Base-by-base conservation (phyloP, 2,329 filamentous ascomycete species). In the Ceratocystis smalleyi region DNA sequence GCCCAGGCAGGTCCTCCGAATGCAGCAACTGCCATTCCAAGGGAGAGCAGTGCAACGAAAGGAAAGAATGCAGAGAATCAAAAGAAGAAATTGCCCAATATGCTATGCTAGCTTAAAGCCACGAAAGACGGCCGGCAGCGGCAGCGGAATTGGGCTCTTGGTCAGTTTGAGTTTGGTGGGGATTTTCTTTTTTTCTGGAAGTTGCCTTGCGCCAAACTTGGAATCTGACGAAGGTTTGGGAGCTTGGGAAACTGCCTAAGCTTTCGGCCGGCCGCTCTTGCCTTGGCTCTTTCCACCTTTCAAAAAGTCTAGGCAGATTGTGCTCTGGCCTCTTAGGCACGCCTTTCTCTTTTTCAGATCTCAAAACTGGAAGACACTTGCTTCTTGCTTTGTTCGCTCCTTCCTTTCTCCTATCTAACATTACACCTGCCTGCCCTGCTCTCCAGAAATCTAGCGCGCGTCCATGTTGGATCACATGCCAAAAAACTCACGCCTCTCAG, bases 401-500 rank as follows among this genome's bases (percentile, higher is more conserved):
- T 55, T 55, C 51, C 51, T 15, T 0, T 32, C 51, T 55, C 27
- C 24, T 32, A 22, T 24, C 47, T 24, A 49, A 40, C 15, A 40
- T 40, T 22, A 24, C 47, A 49, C 19, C 47, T 40, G 35, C 19
- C 47, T 40, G 35, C 35, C 35, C 22, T 15, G 12, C 27, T 55
- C 10, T 55, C 6, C 47, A 22, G 47, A 51, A 55, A 55, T 27
- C 22, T 27, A 27, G 22, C 27, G 22, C 51, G 51, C 24, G 51
- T 55, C 51, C 43, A 27, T 45, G 32, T 47, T 49, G 54, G 51
- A 59, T 63, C 62, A 47, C 62, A 59, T 59, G 62, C 40, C 54
- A 63, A 63, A 62, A 55, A 51, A 51, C 30, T 5, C 15, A n/a
- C 24, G 24, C 24, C 24, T 22, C 43, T 61, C 43, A 45, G 22